Percentiles rank a stretch among this genome's conserved stretches.
Conservation (phyloP, 2,329 filamentous ascomycete genomes). For the Trichophyton equinum region DNA sequence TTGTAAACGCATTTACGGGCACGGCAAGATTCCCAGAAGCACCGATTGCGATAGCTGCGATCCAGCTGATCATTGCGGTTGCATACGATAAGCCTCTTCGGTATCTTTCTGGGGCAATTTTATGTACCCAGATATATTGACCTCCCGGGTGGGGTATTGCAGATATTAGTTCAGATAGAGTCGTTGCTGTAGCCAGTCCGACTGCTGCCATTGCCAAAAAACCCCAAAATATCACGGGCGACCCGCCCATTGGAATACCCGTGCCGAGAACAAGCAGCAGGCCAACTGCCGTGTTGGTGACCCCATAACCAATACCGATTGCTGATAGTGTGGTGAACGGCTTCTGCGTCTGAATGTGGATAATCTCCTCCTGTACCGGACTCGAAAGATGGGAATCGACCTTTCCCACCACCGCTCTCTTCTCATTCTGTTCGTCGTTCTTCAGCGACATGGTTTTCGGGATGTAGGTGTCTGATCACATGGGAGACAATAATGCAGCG, state of each 20-base stretch:
- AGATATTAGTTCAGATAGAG: background rate
- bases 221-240: background rate
- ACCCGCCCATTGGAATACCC: background rate
- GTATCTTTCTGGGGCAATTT: background rate
- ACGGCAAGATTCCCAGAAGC: background rate
- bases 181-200: slow-evolving; percentile 1
- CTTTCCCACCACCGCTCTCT: background rate
- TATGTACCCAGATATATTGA: slow-evolving; percentile 2
- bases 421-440: background rate
- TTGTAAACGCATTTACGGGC: background rate
- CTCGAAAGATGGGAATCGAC: background rate
- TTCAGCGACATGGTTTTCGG: background rate
- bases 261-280: background rate
- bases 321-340: slow-evolving; percentile 1
- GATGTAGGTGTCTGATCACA: background rate
- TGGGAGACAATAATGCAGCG: background rate
- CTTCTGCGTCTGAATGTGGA: background rate
- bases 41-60: background rate
- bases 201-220: slow-evolving; percentile 1
- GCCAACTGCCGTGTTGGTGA: background rate
- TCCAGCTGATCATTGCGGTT: slow-evolving; percentile 4
- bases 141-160: background rate
- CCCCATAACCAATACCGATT: background rate
- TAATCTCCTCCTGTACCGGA: background rate
- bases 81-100: background rate